Percentiles rank a stretch among this genome's conserved stretches.
These are phyloP conservation scores for Corinectria fuckeliana DNA, from an alignment of 2,329 filamentous ascomycete species.

Conservation along the genomic window DNA sequence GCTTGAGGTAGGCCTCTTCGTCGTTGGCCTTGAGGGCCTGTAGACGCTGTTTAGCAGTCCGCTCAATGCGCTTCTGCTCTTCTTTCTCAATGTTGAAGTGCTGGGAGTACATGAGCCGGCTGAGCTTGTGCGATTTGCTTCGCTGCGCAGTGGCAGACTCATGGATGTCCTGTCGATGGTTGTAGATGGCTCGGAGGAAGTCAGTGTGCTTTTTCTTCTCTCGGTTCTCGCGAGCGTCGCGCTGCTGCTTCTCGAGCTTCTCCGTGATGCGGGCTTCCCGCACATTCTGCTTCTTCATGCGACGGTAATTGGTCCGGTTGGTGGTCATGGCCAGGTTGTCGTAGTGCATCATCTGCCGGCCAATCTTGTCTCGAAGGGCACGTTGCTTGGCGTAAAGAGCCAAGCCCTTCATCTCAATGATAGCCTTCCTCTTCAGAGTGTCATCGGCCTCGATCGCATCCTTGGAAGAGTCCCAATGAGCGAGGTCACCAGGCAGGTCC, in stretches of 20 bases:
- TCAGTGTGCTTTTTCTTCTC: constrained; percentile 98
- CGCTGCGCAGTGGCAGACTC: constrained; percentile 71
- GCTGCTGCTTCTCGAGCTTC: constrained; percentile 98
- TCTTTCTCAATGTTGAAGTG: constrained; percentile 98
- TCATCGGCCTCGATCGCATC: constrained; percentile 75
- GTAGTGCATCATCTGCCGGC: constrained; percentile 91
- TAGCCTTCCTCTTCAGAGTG: constrained; percentile 81
- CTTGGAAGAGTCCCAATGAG: constrained; percentile 82
- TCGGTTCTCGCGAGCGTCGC: constrained; percentile 91
- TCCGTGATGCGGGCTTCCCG: constrained; percentile 96
- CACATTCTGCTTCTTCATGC: constrained; percentile 96
- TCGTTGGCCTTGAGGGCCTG: constrained; percentile 99
- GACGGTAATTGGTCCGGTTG: constrained; percentile 87
- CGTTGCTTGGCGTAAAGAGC: constrained; percentile 88
- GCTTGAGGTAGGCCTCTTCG: constrained; percentile 97
- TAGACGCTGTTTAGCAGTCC: constrained; percentile 98
- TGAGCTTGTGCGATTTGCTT: constrained; percentile 82
- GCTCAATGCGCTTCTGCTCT: constrained; percentile 97
- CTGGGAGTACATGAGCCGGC: constrained; percentile 85
- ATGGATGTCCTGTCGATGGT: constrained; percentile 79
- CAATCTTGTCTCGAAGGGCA: constrained; percentile 83
- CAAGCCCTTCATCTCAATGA: constrained; percentile 95
- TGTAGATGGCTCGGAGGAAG: constrained; percentile 85
- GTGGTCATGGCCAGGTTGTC: constrained; percentile 98
- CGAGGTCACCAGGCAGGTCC: constrained; percentile 82